Base-by-base conservation (phyloP, 1,284 basidiomycete genomes). In the Ceratobasidium sp. region DNA sequence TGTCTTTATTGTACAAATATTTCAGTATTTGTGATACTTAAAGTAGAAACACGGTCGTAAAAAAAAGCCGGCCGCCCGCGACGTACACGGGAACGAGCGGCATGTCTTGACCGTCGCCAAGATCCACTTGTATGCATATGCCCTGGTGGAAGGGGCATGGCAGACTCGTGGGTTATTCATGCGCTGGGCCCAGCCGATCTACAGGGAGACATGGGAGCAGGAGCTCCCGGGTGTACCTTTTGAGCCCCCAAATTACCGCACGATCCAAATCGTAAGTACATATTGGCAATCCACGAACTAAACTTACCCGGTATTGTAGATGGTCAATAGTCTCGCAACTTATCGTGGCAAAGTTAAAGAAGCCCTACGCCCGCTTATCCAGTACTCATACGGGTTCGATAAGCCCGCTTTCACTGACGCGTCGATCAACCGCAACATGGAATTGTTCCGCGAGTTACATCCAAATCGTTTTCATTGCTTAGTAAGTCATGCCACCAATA, bases 61-160 rank as follows among this genome's bases (percentile, higher is more conserved):
- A 69, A 14, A 14, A 38, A 69, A 69, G 67, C 67, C 67, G 3
- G 23, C 50, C 2, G 67, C 67, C 12, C 67, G 50, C 10, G 33
- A 69, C 33, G n/a, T 54, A 1, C 48, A 52, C 8, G 67, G 67
- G 4, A 52, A 52, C 10, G 50, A 52, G 50, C 50, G 50, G 3
- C 50, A 52, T 0, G 10, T n/a, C 3, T 6, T 52, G 20, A 54
- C 67, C 16, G 3, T 30, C 1, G 67, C 50, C 3, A 69, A 69
- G 35, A 23, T 10, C 2, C 12, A 16, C 27, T 12, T 69, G 2
- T 69, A 23, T 23, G 67, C 67, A 38, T 69, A 33, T 6, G 46
- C 50, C 6, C 16, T 69, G 4, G 14, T 4, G 14, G 67, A 69
- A 52, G 67, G 67, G 10, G 48, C 50, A 8, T 69, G 27, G 41